A percentile compares a stretch with the other conserved stretches of the same genome.
phyloP scores from a whole-genome alignment of 148 eudicot genomes.

The Chenopodium berlandieri region DNA sequence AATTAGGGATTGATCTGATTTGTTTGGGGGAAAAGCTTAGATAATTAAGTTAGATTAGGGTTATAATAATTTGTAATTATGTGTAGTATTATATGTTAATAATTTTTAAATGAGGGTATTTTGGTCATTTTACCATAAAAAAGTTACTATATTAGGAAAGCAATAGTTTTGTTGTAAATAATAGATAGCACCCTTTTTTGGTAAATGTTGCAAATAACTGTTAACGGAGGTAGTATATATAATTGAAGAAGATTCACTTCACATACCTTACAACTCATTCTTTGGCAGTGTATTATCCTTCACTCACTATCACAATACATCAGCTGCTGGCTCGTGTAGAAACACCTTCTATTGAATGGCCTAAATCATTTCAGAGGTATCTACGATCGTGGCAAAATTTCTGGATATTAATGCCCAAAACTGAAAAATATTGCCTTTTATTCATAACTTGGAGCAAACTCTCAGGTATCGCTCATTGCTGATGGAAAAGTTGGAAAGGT shows the following conservation, averaged over 20 bases:
- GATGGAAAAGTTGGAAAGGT: conserved; percentile 62
- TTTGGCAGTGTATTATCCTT: conserved; percentile 72
- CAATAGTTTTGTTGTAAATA: too few relatives aligned
- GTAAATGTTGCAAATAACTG: too few relatives aligned
- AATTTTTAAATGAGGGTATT: too few relatives aligned
- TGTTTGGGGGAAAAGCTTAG: too few relatives aligned
- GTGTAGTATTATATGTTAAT: too few relatives aligned
- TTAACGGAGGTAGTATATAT: neutral
- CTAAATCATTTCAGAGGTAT: conserved; percentile 93
- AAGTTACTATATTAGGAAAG: too few relatives aligned
- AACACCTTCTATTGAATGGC: conserved; percentile 88
- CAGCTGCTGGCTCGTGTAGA: conserved; percentile 71
- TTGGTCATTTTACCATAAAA: too few relatives aligned
- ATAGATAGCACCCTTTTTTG: too few relatives aligned
- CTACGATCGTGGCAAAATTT: conserved; percentile 1
- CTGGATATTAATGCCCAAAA: neutral
- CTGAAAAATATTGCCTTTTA: conserved; percentile 8
- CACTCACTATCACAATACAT: conserved; percentile 57
- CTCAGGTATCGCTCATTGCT: conserved; percentile 62
- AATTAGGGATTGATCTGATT: too few relatives aligned
- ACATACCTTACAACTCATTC: conserved; percentile 14
- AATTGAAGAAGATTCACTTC: conserved; percentile 7
- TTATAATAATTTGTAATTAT: too few relatives aligned
- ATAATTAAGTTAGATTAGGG: too few relatives aligned
- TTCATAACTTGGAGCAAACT: conserved; percentile 14